phyloP scores from a whole-genome alignment of 768 basidiomycete species.

The Hydnum rufescens region DNA sequence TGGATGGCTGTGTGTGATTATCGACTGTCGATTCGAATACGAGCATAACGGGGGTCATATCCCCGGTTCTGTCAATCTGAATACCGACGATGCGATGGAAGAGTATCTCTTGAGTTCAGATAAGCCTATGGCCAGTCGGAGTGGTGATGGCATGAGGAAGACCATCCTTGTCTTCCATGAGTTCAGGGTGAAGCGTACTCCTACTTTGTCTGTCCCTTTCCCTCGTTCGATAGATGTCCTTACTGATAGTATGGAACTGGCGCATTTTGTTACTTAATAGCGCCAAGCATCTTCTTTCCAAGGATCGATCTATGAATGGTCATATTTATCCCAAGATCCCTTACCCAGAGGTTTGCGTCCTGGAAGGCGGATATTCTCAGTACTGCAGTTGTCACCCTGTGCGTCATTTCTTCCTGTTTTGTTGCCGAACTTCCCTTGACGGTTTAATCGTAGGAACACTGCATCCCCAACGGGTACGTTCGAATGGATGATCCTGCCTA shows the following conservation, averaged over 20 bases:
- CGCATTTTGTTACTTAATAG: slow-evolving; percentile 21
- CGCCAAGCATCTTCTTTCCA: slow-evolving; percentile 81
- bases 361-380: slow-evolving; percentile 87
- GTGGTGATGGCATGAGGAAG: slow-evolving; percentile 32
- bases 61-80: slow-evolving; percentile 78
- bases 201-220: slow-evolving; percentile 61
- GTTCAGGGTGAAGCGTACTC: slow-evolving; percentile 86
- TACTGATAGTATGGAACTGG: not conserved
- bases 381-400: slow-evolving; percentile 53
- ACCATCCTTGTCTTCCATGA: slow-evolving; percentile 91
- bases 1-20: slow-evolving; percentile 65
- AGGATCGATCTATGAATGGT: slow-evolving; percentile 76
- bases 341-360: slow-evolving; percentile 91
- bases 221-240: too few relatives aligned
- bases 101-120: slow-evolving; percentile 44
- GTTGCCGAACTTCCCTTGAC: not conserved
- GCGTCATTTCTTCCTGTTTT: slow-evolving; percentile 8
- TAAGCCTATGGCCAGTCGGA: slow-evolving; percentile 4
- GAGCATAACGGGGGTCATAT: slow-evolving; percentile 92
- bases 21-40: slow-evolving; percentile 97
- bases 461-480: slow-evolving; percentile 68
- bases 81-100: slow-evolving; percentile 59
- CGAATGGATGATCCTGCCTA: slow-evolving; percentile 90
- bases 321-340: slow-evolving; percentile 79
- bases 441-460: slow-evolving; percentile 25